Base-by-base conservation (phyloP, 352 stramenopile genomes). In the Globisporangium irregulare region DNA sequence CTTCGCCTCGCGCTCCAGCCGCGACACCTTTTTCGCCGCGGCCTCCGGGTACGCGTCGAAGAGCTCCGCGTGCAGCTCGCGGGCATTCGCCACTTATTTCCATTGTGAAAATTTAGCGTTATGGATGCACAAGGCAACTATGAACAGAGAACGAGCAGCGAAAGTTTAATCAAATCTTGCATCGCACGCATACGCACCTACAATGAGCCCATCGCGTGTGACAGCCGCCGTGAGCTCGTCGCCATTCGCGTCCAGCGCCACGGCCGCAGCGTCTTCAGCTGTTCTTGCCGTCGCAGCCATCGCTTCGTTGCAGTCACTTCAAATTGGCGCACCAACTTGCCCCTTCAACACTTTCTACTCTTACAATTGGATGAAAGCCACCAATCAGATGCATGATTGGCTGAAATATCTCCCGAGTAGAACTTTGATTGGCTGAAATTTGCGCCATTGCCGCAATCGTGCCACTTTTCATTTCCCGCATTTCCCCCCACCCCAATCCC, bases 1-100 rank as follows among this genome's bases (percentile, higher is more conserved):
- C 65, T 89, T 90, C 56, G 81, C 79, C 70, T 90, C 82, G 34
- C 82, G 82, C 73, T 90, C 82, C 51, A 87, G 68, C 6, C 82
- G 72, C 62, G 82, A 90, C 62, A 87, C 80, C 59, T 74, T 79
- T 68, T 90, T 90, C 20, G 71, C 82, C 32, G 75, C 69, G 0
- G 67, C 65, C 66, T 90, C 82, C 4, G 80, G 74, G 43, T 74
- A 82, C 63, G 76, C 72, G 18, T 53, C 61, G 46, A 89, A 91
- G 56, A 91, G 73, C 66, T 89, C 73, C 5, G 64, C 70, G 54
- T 91, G 82, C 32, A 82, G 69, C 54, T 67, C 64, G 15, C 29
- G 57, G 8, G 68, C 77, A 63, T 90, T 78, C 41, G 78, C 70
- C 58, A 89, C 82, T 87, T 48, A 4, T 20, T 48, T 48, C 18